Base-by-base conservation (phyloP, 2,329 filamentous ascomycete species). In the Colletotrichum sp. region DNA sequence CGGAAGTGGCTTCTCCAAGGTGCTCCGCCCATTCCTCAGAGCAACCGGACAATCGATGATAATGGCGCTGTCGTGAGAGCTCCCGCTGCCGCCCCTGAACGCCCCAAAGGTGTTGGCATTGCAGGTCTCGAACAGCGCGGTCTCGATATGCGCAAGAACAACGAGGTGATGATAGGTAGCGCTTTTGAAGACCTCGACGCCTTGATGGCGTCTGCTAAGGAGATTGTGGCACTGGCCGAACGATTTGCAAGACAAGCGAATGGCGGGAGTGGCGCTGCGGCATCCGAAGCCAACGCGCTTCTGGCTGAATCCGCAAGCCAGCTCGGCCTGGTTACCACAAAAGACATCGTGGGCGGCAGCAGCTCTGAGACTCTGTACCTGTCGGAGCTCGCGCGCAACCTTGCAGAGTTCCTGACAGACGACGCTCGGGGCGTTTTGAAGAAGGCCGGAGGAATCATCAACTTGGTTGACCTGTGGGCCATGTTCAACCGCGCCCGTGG, bases 151-250 rank as follows among this genome's bases (percentile, higher is more conserved):
- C 94, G 95, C 73, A 96, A 95, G 86, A 98, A 98, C 83, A 98
- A 98, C 80, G 96, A 98, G 84, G 86, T 95, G 12, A 93, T 98
- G 66, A 98, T 99, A 78, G 96, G 96, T 30, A 96, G 92, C 78
- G 96, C 97, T 0, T 99, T 99, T 81, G 96, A 98, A 82, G 97
- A 99, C 81, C 90, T 99, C 0, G 96, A 98, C 82, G 96, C 97
- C 5, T 89, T 99, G 48, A 99, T 98, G 96, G 95, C 96, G 5
- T 98, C 96, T 5, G 97, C 97, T 7, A 98, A 98, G 82, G 95
- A 99, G 82, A 95, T 99, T 65, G 94, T 98, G 67, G 95, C 96
- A 7, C 92, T 99, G 57, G 97, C 97, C 1, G 96, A 98, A 84
- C 93, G 93, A 19, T 96, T 98, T 79, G 93, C 95, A 3, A 89